Percentiles rank a stretch among this genome's conserved stretches.
These are phyloP conservation scores for Trichoderma brevicompactum DNA, from an alignment of 2,329 filamentous ascomycete species.

Conservation along the genomic window DNA sequence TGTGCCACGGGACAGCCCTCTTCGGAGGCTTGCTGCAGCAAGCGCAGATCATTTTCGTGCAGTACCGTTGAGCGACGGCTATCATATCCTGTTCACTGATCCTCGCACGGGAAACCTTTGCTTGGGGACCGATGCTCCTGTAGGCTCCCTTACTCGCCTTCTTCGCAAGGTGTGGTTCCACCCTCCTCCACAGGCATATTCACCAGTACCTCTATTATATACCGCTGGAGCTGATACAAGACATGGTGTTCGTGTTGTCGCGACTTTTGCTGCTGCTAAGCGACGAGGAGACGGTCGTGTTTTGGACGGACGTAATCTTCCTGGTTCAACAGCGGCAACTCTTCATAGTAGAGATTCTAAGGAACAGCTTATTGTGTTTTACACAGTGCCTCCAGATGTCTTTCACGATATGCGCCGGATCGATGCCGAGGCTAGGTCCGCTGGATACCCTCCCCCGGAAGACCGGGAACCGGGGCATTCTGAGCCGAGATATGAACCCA, in stretches of 20 bases:
- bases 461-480: conserved; percentile 20
- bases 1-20: conserved; percentile 27
- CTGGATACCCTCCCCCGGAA: conserved; percentile 13
- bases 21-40: conserved; percentile 44
- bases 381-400: conserved; percentile 63
- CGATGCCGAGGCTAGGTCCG: conserved; percentile 26
- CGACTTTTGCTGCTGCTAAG: conserved; percentile 54
- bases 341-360: background rate
- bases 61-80: conserved; percentile 66
- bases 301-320: background rate
- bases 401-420: conserved; percentile 46
- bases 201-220: conserved; percentile 55
- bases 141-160: conserved; percentile 55
- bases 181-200: conserved; percentile 39
- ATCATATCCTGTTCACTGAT: conserved; percentile 68
- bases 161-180: conserved; percentile 62
- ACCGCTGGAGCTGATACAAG: conserved; percentile 59
- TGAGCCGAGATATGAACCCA: conserved; percentile 33
- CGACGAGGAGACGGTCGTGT: conserved; percentile 23
- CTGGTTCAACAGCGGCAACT: background rate
- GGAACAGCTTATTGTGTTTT: conserved; percentile 57
- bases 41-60: conserved; percentile 65
- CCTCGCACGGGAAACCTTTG: conserved; percentile 60
- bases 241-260: conserved; percentile 63
- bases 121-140: conserved; percentile 64